Percentiles rank a stretch among this genome's conserved stretches.
Conservation (phyloP, 202 grass and related monocot genomes). For the Bolboschoenoplectus hybrid region DNA sequence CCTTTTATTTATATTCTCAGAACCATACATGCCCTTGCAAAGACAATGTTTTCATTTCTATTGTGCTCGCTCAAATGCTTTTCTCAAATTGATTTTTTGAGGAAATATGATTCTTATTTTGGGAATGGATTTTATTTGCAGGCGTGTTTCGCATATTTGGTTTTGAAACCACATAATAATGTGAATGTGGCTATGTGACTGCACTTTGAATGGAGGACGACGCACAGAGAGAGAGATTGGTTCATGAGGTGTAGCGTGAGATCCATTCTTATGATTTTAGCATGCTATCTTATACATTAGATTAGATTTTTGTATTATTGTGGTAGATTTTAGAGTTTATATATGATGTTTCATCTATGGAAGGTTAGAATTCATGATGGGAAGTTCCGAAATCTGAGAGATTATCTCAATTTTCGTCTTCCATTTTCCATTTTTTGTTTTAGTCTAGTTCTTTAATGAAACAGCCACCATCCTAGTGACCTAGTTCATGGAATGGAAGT, state of each 20-base stretch:
- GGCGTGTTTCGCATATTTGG: slow-evolving; percentile 94
- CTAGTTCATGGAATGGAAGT: background rate
- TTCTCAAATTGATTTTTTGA: background rate
- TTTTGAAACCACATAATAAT: slow-evolving; percentile 62
- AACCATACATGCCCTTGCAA: background rate
- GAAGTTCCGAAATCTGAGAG: background rate
- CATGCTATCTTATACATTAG: slow-evolving; percentile 20
- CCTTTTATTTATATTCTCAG: no score
- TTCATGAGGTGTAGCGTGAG: background rate
- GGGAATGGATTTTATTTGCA: slow-evolving; percentile 45
- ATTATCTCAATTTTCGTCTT: background rate
- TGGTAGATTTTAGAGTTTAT: background rate
- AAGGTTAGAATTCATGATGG: background rate
- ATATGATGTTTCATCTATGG: background rate
- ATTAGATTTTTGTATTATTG: slow-evolving; percentile 10
- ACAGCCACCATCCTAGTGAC: background rate
- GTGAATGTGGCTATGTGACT: background rate
- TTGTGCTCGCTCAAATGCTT: background rate
- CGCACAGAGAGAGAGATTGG: background rate
- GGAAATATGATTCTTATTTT: slow-evolving; percentile 1
- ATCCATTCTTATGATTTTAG: background rate
- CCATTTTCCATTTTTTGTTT: background rate
- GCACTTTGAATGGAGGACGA: background rate
- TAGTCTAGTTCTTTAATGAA: background rate
- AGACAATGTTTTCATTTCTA: slow-evolving; percentile 18